Percentiles rank a stretch among this genome's conserved stretches.
These are phyloP conservation scores for Amanita thiersii DNA, from an alignment of 768 basidiomycete species.

Conservation along the genomic window DNA sequence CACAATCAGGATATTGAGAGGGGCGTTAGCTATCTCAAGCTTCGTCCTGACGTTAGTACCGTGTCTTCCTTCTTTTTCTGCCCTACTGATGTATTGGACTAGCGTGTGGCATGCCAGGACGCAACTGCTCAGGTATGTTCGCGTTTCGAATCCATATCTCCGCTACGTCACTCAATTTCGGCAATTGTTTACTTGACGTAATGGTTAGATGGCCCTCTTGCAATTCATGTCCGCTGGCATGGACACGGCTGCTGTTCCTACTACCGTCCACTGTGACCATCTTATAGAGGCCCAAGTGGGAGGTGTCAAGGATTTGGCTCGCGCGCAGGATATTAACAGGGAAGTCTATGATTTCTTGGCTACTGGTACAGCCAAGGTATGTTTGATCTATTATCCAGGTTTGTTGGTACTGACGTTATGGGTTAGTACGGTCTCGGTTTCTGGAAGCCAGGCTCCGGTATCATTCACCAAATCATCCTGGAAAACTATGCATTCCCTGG, in stretches of 20 bases:
- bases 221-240: slow-evolving; percentile 99
- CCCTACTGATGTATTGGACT: slow-evolving; percentile 9
- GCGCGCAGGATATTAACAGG: slow-evolving; percentile 90
- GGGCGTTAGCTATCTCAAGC: slow-evolving; percentile 92
- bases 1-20: slow-evolving; percentile 86
- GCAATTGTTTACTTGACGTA: slow-evolving; percentile 23
- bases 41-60: slow-evolving; percentile 86
- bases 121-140: slow-evolving; percentile 70
- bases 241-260: slow-evolving; percentile 95
- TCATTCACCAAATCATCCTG: slow-evolving; percentile 98
- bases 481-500: slow-evolving; percentile 99
- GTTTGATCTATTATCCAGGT: too few relatives aligned
- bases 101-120: slow-evolving; percentile 90
- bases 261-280: slow-evolving; percentile 99
- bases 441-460: slow-evolving; percentile 99
- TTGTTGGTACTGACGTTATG: too few relatives aligned
- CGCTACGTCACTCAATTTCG: slow-evolving; percentile 11
- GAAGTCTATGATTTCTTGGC: slow-evolving; percentile 99
- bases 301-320: slow-evolving; percentile 87
- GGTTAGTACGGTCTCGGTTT: slow-evolving; percentile 95
- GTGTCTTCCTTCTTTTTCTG: slow-evolving; percentile 4
- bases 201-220: slow-evolving; percentile 86
- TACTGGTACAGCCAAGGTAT: slow-evolving; percentile 86
- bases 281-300: slow-evolving; percentile 96
- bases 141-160: slow-evolving; percentile 11